Conservation (phyloP, 805 yeast species). For the Suhomyces xylopsoci region DNA sequence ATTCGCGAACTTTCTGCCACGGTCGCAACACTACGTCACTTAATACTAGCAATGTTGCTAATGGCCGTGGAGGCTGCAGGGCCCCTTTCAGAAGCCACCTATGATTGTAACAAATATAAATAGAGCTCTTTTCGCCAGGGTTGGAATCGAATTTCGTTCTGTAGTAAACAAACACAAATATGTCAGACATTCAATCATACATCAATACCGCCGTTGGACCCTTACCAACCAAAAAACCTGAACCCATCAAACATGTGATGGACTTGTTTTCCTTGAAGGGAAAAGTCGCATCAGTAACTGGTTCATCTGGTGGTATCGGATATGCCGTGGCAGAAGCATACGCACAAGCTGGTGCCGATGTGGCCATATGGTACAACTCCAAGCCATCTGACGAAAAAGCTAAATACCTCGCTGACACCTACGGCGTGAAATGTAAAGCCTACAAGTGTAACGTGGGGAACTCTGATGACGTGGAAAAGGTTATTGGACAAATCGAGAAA, state of each 20-base stretch:
- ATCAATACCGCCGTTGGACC: slow-evolving; percentile 42
- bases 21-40: background rate
- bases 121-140: background rate
- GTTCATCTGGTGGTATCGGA: slow-evolving; percentile 83
- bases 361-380: slow-evolving; percentile 63
- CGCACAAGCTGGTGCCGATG: slow-evolving; percentile 85
- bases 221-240: slow-evolving; percentile 55
- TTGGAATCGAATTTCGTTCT: background rate
- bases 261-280: slow-evolving; percentile 78
- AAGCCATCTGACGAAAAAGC: slow-evolving; percentile 63
- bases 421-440: slow-evolving; percentile 61
- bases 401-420: slow-evolving; percentile 49
- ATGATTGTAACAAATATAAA: background rate
- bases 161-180: background rate
- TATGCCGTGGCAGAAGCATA: slow-evolving; percentile 76
- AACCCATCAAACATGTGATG: slow-evolving; percentile 48
- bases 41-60: slow-evolving; percentile 1
- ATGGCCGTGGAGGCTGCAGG: background rate
- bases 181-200: slow-evolving; percentile 10
- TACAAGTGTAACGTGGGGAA: slow-evolving; percentile 59
- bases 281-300: slow-evolving; percentile 81
- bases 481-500: slow-evolving; percentile 47
- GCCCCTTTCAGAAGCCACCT: background rate
- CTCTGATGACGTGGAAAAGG: slow-evolving; percentile 45
- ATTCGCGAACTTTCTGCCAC: background rate